Evolutionary conservation across 805 yeast species (phyloP).

Genomic region (Schizosaccharomyces japonicus): DNA sequence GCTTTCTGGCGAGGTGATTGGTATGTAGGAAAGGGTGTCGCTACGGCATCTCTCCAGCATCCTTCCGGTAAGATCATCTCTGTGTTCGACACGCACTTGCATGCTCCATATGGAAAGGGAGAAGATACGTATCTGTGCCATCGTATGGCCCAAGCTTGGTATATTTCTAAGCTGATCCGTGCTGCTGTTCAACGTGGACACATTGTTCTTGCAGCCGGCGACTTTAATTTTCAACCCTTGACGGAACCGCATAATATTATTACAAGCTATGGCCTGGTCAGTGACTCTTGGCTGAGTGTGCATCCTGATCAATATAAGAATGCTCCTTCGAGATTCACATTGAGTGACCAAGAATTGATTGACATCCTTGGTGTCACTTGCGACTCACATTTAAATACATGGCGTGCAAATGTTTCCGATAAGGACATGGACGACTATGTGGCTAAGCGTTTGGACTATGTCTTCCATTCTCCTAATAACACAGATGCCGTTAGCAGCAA

Average conservation of each 20-base stretch:
- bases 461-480: constrained; percentile 38
- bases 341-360: constrained; percentile 28
- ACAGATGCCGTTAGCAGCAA: constrained; percentile 35
- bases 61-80: constrained; percentile 32
- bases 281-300: constrained; percentile 61
- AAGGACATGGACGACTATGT: constrained; percentile 25
- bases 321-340: constrained; percentile 14
- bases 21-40: constrained; percentile 81
- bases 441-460: constrained; percentile 79
- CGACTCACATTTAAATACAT: constrained; percentile 66
- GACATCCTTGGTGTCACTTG: constrained; percentile 64
- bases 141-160: constrained; percentile 92
- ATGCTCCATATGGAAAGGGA: constrained; percentile 81
- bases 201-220: constrained; percentile 77
- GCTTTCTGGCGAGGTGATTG: constrained; percentile 92
- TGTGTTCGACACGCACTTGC: constrained; percentile 74
- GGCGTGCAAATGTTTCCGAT: constrained; percentile 25
- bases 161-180: constrained; percentile 43
- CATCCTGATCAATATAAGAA: constrained; percentile 14
- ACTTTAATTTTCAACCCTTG: constrained; percentile 71
- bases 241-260: not conserved
- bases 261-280: constrained; percentile 7
- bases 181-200: constrained; percentile 49
- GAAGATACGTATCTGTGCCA: constrained; percentile 81
- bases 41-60: constrained; percentile 44